Evolutionary conservation across 345 rosid species (phyloP).

Genomic region (Brassica carinata): DNA sequence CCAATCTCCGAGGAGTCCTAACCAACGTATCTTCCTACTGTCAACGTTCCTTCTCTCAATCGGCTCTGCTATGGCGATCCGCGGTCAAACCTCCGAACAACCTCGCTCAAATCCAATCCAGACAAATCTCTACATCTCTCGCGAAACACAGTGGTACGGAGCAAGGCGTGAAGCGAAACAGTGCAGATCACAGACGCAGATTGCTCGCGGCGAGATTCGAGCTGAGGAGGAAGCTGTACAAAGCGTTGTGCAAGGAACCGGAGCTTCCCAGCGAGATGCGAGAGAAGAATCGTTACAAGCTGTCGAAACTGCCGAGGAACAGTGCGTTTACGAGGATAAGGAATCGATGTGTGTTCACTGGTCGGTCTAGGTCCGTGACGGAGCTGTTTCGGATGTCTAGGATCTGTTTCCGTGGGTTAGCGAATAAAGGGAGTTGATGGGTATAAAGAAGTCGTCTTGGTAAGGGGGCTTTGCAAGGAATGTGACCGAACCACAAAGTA

Average conservation of each 20-base stretch:
- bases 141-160: constrained; percentile 18
- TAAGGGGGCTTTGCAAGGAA: neutral
- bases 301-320: constrained; percentile 60
- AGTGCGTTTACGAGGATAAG: constrained; percentile 60
- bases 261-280: constrained; percentile 55
- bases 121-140: constrained; percentile 9
- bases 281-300: constrained; percentile 53
- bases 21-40: constrained; percentile 23
- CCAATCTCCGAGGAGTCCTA: constrained; percentile 29
- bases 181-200: constrained; percentile 53
- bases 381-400: constrained; percentile 44
- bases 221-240: constrained; percentile 56
- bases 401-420: constrained; percentile 38
- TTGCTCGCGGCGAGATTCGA: constrained; percentile 52
- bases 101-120: neutral
- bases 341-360: constrained; percentile 60
- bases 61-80: constrained; percentile 8
- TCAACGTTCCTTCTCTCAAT: constrained; percentile 13
- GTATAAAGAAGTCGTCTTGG: constrained; percentile 36
- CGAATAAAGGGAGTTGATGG: constrained; percentile 32
- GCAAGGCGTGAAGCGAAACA: constrained; percentile 41
- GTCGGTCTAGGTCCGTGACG: constrained; percentile 58
- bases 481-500: neutral
- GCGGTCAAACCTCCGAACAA: neutral
- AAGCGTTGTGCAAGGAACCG: constrained; percentile 53